A percentile compares a stretch with the other conserved stretches of the same genome.
Evolutionary conservation across 2,329 filamentous ascomycete genomes (phyloP).

Genomic region (Coniosporium tulheliwenetii): DNA sequence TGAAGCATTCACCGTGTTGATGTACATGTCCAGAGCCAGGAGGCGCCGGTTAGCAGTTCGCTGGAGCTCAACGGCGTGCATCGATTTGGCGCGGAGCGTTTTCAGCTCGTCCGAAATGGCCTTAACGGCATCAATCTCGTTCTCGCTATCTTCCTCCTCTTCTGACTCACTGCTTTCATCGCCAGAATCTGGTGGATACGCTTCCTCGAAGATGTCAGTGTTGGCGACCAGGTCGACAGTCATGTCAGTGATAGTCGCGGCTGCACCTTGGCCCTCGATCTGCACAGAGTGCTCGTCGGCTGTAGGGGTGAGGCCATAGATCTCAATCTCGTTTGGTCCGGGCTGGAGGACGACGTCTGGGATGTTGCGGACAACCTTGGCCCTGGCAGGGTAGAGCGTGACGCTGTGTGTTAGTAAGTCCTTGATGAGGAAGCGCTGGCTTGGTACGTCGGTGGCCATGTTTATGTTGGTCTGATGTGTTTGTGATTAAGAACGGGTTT

Average conservation of each 20-base stretch:
- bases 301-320: constrained; percentile 37
- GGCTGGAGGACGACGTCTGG: constrained; percentile 36
- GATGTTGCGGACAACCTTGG: constrained; percentile 46
- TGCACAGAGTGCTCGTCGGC: constrained; percentile 42
- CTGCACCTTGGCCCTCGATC: constrained; percentile 38
- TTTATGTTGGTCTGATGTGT: no score
- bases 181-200: constrained; percentile 32
- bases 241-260: constrained; percentile 46
- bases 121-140: constrained; percentile 9
- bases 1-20: constrained; percentile 12
- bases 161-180: constrained; percentile 15
- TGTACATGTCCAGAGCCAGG: constrained; percentile 20
- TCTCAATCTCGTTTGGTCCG: constrained; percentile 41
- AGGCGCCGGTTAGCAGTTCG: constrained; percentile 9
- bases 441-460: constrained; percentile 11
- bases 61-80: constrained; percentile 11
- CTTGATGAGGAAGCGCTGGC: constrained; percentile 38
- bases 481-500: no score
- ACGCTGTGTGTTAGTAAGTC: constrained; percentile 45
- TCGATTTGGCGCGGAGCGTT: constrained; percentile 5
- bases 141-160: constrained; percentile 9
- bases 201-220: constrained; percentile 36
- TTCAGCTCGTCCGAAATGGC: constrained; percentile 9
- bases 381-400: constrained; percentile 45
- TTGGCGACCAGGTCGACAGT: constrained; percentile 43